A percentile compares a stretch with the other conserved stretches of the same genome.
These are phyloP conservation scores for Metroxylon sagu DNA, from an alignment of 176 grass and related monocot genomes.

Conservation along the genomic window DNA sequence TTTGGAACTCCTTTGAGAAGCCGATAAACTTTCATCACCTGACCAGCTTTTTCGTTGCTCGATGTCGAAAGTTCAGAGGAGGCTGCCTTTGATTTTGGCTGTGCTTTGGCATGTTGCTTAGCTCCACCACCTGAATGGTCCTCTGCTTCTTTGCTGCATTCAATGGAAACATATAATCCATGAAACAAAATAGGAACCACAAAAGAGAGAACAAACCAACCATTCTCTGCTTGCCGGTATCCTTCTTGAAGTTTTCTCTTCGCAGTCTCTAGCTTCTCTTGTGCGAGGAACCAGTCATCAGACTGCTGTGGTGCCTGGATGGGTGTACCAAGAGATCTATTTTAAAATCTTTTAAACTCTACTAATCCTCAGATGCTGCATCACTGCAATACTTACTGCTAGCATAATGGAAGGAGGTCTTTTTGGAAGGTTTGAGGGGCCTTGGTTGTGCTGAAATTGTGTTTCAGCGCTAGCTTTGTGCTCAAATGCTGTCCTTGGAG, in stretches of 20 bases:
- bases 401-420: conserved; percentile 6
- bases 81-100: conserved; percentile 18
- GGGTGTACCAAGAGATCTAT: too few relatives aligned
- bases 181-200: background rate
- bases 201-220: conserved; percentile 29
- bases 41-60: too few relatives aligned
- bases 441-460: conserved; percentile 27
- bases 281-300: too few relatives aligned
- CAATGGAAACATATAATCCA: background rate
- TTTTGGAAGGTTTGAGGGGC: conserved; percentile 24
- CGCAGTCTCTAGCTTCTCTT: conserved; percentile 48
- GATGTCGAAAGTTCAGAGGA: too few relatives aligned
- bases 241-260: conserved; percentile 87
- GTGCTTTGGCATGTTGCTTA: conserved; percentile 65
- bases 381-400: too few relatives aligned
- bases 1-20: too few relatives aligned
- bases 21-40: too few relatives aligned
- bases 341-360: too few relatives aligned
- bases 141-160: conserved; percentile 71
- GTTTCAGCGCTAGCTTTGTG: conserved; percentile 23
- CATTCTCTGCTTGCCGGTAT: conserved; percentile 89
- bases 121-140: conserved; percentile 78
- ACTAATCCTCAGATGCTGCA: too few relatives aligned
- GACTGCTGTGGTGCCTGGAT: too few relatives aligned
- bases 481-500: conserved; percentile 24